Evolutionary conservation across 306 rosid genomes (phyloP), one percentile per base, ranked within the genome.

Genomic region (Fragaria vesca): DNA sequence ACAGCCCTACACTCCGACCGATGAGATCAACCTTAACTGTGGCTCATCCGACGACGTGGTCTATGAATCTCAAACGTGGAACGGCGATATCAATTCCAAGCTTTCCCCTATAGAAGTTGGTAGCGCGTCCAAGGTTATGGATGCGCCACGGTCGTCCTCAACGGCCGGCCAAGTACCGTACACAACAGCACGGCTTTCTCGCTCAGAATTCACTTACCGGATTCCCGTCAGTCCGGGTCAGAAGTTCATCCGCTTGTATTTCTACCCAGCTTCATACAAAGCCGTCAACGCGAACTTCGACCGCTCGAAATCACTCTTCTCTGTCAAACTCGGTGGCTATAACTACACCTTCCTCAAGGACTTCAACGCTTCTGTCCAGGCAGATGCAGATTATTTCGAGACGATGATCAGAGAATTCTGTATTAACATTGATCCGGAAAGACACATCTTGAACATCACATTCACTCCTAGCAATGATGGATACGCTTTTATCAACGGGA

Each of bases 401-500:
- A 71, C 30, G 4, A 1, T 71, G 18, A 4, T 2, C 46, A 17
- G 5, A 50, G 75, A 71, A 6, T 42, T 57, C 75, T 66, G 66
- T 20, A 47, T 47, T 7, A 80, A 74, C 66, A 79, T 89, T 0
- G 74, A 63, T 0, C 76, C 68, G 0, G 65, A 54, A 4, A 6
- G 11, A 16, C 82, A 80, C 40, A 80, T 68, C 47, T 57, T 90
- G 2, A 80, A 78, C 71, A 73, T 93, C 34, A 79, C 78, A 20
- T 89, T 91, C 78, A 69, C 36, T 26, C 90, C 94, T 12, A 69
- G 62, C 69, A 61, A 71, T 38, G 79, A 75, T 5, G 73, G 84
- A 0, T 88, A 81, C 42, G 95, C 89, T 40, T 93, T 93, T 65
- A 54, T 93, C 20, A 93, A 91, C 6, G 97, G 93, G 55, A 91